A percentile compares a stretch with the other conserved stretches of the same genome.
These are phyloP conservation scores for Cryptosporidium andersoni DNA, from an alignment of 169 alveolate species.

Conservation along the genomic window DNA sequence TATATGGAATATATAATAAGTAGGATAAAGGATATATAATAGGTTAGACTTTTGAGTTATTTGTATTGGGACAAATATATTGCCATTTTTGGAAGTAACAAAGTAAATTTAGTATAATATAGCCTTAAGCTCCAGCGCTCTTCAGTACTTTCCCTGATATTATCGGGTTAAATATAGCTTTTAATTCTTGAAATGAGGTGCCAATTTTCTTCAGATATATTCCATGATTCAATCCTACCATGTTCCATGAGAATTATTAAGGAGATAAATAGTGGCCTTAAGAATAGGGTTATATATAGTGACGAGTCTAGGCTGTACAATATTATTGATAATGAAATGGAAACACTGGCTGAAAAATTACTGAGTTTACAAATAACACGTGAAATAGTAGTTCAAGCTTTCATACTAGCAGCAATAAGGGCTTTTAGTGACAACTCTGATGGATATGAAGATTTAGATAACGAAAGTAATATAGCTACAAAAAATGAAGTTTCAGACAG, in stretches of 20 bases:
- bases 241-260: conserved; percentile 6
- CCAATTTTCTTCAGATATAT: conserved; percentile 32
- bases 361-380: not conserved
- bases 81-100: not conserved
- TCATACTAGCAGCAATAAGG: not conserved
- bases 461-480: not conserved
- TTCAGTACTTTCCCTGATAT: not conserved
- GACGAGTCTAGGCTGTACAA: not conserved
- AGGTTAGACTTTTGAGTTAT: too few species aligned
- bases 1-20: too few species aligned
- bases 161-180: not conserved
- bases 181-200: not conserved
- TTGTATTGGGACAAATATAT: not conserved
- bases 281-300: conserved; percentile 16
- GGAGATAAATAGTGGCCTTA: not conserved
- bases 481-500: too few species aligned
- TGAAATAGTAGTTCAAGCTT: conserved; percentile 14
- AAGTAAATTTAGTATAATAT: not conserved
- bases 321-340: conserved; percentile 7
- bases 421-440: not conserved
- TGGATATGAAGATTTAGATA: not conserved
- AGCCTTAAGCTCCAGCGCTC: not conserved
- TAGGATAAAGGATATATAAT: too few species aligned
- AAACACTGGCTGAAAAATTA: conserved; percentile 17
- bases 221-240: conserved; percentile 22